These are phyloP conservation scores for Tilletiopsis washingtonensis DNA, from an alignment of 1,284 basidiomycete genomes.

Conservation along the genomic window DNA sequence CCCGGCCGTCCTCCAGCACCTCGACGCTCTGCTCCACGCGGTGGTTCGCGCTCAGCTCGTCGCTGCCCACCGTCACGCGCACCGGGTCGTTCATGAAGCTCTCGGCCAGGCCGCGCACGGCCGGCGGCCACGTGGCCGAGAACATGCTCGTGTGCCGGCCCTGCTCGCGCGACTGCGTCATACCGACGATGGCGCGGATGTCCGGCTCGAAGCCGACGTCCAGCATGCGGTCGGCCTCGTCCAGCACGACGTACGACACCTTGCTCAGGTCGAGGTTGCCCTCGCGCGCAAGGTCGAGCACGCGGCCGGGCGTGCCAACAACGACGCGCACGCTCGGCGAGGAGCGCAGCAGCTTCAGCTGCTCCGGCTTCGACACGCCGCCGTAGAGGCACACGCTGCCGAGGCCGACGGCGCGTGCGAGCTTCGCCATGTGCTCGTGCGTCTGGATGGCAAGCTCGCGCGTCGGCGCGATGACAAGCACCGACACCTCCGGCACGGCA, in stretches of 20 bases:
- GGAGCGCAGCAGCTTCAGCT: slow-evolving; percentile 57
- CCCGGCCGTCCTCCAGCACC: slow-evolving; percentile 76
- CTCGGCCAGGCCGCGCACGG: slow-evolving; percentile 83
- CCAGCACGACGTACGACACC: slow-evolving; percentile 84
- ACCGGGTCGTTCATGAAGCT: slow-evolving; percentile 81
- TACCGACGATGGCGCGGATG: slow-evolving; percentile 81
- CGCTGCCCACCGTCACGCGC: slow-evolving; percentile 86
- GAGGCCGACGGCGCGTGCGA: slow-evolving; percentile 71
- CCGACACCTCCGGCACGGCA: slow-evolving; percentile 55
- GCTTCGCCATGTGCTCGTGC: slow-evolving; percentile 69
- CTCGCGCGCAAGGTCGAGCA: slow-evolving; percentile 82
- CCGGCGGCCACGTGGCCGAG: slow-evolving; percentile 96
- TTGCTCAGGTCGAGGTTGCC: slow-evolving; percentile 62
- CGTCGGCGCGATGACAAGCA: slow-evolving; percentile 84
- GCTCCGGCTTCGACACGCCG: slow-evolving; percentile 78
- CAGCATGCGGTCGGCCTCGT: slow-evolving; percentile 96
- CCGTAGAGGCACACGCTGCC: slow-evolving; percentile 82
- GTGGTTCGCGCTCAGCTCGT: slow-evolving; percentile 89
- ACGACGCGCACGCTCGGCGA: slow-evolving; percentile 61
- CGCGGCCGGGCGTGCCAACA: slow-evolving; percentile 88
- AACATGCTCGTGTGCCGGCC: slow-evolving; percentile 53
- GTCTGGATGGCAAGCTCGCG: slow-evolving; percentile 92
- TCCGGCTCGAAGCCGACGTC: slow-evolving; percentile 99
- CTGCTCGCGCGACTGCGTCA: slow-evolving; percentile 55
- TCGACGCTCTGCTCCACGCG: slow-evolving; percentile 72